Evolutionary conservation across 495 filamentous ascomycete genomes (phyloP).

Genomic region (Penicillium paxilli): DNA sequence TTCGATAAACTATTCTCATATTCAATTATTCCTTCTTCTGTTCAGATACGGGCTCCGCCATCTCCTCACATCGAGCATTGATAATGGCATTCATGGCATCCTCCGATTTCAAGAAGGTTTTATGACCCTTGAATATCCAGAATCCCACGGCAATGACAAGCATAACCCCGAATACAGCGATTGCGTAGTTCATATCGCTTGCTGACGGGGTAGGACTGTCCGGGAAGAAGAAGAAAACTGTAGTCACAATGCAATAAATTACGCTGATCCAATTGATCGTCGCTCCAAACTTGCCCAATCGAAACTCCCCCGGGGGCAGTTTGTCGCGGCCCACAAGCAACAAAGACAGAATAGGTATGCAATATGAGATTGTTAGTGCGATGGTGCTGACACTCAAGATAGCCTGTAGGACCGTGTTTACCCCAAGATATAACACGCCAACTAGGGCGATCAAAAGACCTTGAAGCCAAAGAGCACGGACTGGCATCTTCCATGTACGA

Average conservation of each 20-base stretch:
- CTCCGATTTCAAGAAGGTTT: constrained; percentile 38
- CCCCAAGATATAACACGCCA: constrained; percentile 42
- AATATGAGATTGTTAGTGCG: constrained; percentile 47
- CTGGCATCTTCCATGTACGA: constrained; percentile 36
- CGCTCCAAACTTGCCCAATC: constrained; percentile 29
- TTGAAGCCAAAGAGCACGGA: constrained; percentile 43
- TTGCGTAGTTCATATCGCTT: constrained; percentile 48
- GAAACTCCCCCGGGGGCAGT: constrained; percentile 38
- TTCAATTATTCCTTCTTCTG: neutral
- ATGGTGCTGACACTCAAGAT: constrained; percentile 50
- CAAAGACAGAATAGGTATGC: constrained; percentile 39
- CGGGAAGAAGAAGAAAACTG: constrained; percentile 48
- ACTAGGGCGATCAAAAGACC: constrained; percentile 40
- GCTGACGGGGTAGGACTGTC: constrained; percentile 34
- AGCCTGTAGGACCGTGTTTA: constrained; percentile 42
- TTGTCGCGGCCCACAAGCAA: constrained; percentile 41
- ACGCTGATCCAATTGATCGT: constrained; percentile 40
- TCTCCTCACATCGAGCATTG: neutral
- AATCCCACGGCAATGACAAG: constrained; percentile 43
- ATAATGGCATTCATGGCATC: constrained; percentile 32
- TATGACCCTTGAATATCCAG: constrained; percentile 38
- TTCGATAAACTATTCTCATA: too few relatives aligned
- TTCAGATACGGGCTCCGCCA: neutral
- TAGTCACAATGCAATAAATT: constrained; percentile 42
- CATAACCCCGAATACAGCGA: constrained; percentile 50